Conservation (phyloP, 306 rosid genomes). For the Castanea sativa region DNA sequence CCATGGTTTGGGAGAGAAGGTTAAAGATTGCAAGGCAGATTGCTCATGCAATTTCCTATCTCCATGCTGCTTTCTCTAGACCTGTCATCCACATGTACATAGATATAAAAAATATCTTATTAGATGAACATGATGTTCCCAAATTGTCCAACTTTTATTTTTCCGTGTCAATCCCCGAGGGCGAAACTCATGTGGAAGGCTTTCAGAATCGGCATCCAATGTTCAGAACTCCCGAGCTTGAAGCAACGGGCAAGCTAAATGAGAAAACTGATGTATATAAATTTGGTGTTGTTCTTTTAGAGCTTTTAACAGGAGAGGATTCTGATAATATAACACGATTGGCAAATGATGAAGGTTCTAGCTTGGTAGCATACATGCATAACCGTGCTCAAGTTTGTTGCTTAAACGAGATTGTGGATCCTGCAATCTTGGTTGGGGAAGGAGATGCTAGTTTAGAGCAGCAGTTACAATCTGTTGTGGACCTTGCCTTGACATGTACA, state of each 20-base stretch:
- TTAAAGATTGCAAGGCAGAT: background rate
- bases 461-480: background rate
- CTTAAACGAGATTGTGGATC: background rate
- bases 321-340: no score
- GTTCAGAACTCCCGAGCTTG: no score
- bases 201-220: no score
- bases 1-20: background rate
- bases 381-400: background rate
- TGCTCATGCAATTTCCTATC: background rate
- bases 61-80: background rate
- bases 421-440: background rate
- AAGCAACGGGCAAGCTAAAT: background rate
- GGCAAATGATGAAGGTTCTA: background rate
- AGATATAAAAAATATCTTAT: background rate
- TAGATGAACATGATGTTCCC: background rate
- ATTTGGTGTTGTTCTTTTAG: background rate
- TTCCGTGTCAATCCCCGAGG: conserved; percentile 6
- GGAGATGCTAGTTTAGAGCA: background rate
- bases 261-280: conserved; percentile 6
- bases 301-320: background rate
- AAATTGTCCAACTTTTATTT: background rate
- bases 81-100: conserved; percentile 8
- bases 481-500: background rate
- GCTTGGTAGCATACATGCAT: background rate
- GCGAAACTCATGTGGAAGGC: background rate